These are phyloP conservation scores for Cenchrus fungigraminus DNA, from an alignment of 176 grass and related monocot species.

Conservation along the genomic window DNA sequence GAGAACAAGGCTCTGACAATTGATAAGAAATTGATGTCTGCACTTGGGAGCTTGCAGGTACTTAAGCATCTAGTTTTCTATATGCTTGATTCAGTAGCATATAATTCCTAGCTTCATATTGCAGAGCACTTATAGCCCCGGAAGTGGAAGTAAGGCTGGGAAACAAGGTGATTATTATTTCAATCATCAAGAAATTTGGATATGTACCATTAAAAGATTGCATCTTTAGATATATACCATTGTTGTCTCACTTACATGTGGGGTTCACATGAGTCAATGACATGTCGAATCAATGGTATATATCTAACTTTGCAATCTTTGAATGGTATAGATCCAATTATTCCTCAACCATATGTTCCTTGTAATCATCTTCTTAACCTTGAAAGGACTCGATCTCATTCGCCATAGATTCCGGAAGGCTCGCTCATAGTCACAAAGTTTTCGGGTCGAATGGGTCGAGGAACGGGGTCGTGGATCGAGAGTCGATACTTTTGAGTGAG, in stretches of 20 bases:
- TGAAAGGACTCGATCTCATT: neutral
- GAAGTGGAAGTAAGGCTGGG: constrained; percentile 39
- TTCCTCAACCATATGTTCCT: neutral
- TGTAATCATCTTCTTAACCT: neutral
- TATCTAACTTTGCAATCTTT: too few relatives aligned
- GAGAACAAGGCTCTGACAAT: constrained; percentile 36
- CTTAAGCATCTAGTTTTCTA: constrained; percentile 11
- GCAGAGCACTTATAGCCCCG: constrained; percentile 17
- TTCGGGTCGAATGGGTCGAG: too few relatives aligned
- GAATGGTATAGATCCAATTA: too few relatives aligned
- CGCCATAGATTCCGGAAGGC: too few relatives aligned
- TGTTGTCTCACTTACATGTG: too few relatives aligned
- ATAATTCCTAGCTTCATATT: constrained; percentile 28
- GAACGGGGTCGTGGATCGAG: too few relatives aligned
- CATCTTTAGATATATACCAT: too few relatives aligned
- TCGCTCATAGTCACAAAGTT: too few relatives aligned
- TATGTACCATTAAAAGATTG: too few relatives aligned
- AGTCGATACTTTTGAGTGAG: too few relatives aligned
- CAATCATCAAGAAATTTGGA: neutral
- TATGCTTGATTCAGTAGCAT: constrained; percentile 12
- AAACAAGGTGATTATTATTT: constrained; percentile 43
- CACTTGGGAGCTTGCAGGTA: constrained; percentile 41
- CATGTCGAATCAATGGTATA: too few relatives aligned
- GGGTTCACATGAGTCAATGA: too few relatives aligned
- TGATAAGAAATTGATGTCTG: constrained; percentile 44